A percentile compares a stretch with the other conserved stretches of the same genome.
These are phyloP conservation scores for Pseudotulostoma volvatum DNA, from an alignment of 495 filamentous ascomycete species.

Conservation along the genomic window DNA sequence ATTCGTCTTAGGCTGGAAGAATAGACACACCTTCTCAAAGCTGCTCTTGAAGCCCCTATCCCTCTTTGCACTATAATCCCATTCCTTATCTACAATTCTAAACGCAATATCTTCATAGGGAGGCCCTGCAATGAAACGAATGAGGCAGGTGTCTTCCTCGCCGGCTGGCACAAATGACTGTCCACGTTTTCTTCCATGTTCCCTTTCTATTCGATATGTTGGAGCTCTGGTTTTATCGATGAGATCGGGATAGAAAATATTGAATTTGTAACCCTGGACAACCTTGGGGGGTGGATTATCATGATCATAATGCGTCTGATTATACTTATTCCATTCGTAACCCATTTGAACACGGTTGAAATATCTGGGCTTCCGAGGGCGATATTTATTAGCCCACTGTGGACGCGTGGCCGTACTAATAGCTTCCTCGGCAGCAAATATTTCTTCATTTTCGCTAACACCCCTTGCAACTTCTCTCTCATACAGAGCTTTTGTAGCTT, in stretches of 20 bases:
- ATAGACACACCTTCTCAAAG: conserved; percentile 76
- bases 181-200: conserved; percentile 72
- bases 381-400: conserved; percentile 78
- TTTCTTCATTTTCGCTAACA: conserved; percentile 85
- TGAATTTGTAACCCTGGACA: conserved; percentile 98
- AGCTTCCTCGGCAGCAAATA: conserved; percentile 82
- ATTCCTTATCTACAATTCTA: conserved; percentile 95
- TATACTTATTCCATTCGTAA: conserved; percentile 99
- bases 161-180: conserved; percentile 92
- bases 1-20: neutral
- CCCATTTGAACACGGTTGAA: conserved; percentile 99
- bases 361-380: conserved; percentile 86
- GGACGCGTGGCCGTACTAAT: conserved; percentile 48
- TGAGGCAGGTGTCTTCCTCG: conserved; percentile 92
- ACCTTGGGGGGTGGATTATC: conserved; percentile 97
- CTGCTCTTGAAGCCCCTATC: conserved; percentile 91
- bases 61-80: conserved; percentile 93
- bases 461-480: conserved; percentile 88
- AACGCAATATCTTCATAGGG: conserved; percentile 98
- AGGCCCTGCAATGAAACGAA: conserved; percentile 87
- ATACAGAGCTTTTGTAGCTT: conserved; percentile 80
- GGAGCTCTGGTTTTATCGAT: conserved; percentile 91
- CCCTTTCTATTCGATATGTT: conserved; percentile 86
- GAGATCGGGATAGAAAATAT: conserved; percentile 98
- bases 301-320: conserved; percentile 98